Conservation (phyloP, 2,329 filamentous ascomycete genomes). For the Epichloe scottii region DNA sequence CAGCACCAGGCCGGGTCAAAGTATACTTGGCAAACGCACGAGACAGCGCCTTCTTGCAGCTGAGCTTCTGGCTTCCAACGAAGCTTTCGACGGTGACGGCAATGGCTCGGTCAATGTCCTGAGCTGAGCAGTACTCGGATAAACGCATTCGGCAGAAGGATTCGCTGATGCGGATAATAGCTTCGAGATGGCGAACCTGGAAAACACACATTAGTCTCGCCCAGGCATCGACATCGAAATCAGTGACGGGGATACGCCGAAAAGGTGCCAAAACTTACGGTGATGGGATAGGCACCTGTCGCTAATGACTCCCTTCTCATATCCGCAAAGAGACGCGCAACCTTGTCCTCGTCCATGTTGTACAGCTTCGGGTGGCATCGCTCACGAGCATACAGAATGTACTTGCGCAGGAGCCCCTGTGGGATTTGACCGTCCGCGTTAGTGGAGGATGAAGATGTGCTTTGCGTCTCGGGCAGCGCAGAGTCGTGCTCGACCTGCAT, state of each 20-base stretch:
- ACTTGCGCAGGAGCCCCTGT: slow-evolving; percentile 85
- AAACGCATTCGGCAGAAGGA: slow-evolving; percentile 95
- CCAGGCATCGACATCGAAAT: neutral
- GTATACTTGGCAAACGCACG: slow-evolving; percentile 95
- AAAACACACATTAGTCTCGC: slow-evolving; percentile 1
- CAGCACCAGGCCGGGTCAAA: slow-evolving; percentile 35
- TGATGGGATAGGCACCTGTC: slow-evolving; percentile 95
- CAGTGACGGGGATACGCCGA: neutral
- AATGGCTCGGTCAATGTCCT: slow-evolving; percentile 94
- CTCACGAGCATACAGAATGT: slow-evolving; percentile 89
- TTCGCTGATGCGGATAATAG: slow-evolving; percentile 91
- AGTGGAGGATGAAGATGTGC: slow-evolving; percentile 3
- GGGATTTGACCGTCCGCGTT: slow-evolving; percentile 60
- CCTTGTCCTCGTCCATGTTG: slow-evolving; percentile 95
- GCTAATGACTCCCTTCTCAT: slow-evolving; percentile 89
- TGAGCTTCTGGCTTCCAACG: slow-evolving; percentile 91
- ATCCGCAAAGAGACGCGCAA: slow-evolving; percentile 85
- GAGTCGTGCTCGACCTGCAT: slow-evolving; percentile 54
- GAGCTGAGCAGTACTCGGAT: slow-evolving; percentile 82
- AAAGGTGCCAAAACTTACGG: slow-evolving; percentile 47
- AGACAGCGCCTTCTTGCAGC: slow-evolving; percentile 90
- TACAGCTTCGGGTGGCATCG: slow-evolving; percentile 85
- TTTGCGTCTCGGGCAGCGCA: slow-evolving; percentile 26
- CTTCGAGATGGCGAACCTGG: slow-evolving; percentile 91
- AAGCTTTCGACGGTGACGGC: slow-evolving; percentile 95